Base-by-base conservation (phyloP, 139 green algal species). In the Chlorella sp. region DNA sequence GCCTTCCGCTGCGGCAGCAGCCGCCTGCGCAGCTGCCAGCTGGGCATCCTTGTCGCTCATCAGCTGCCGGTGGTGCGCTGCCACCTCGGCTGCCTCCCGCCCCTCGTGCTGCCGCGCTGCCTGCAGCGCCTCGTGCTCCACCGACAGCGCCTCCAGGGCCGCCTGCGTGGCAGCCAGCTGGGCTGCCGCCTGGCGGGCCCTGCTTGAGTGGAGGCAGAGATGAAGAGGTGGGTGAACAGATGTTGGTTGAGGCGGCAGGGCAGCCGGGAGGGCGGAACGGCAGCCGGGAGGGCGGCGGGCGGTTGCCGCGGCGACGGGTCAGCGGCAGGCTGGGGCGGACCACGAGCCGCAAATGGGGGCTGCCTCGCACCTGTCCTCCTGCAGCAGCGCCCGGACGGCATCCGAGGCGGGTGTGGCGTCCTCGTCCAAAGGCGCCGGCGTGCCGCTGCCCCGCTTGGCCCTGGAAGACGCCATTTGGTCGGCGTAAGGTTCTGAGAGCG, bases 1-100 rank as follows among this genome's bases (percentile, higher is more conserved):
- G 0, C 6, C 20, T 26, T 72, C 73, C 20, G 80, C 63, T 41
- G 85, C 69, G 0, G 89, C 78, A 25, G 89, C 78, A 39, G 86
- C 55, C 15, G 41, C 78, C 38, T 95, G 87, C 23, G 95, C 81
- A 5, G 87, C 73, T 20, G 89, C 88, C 41, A 96, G 92, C 39
- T 87, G 57, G 15, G 94, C 90, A 47, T 89, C 95, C 83, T 94
- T 95, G 28, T 69, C 39, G 3, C 91, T 64, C 44, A 97, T 85
- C 86, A 97, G 91, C 17, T 83, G 80, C 0, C 94, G 89, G 72
- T 96, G 84, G 70, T 75, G 91, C 89, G 96, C 92, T 3, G 81
- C 68, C 23, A 93, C 86, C 78, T 96, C 91, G 51, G 95, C 97
- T 75, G 89, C 92, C 73, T 97, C 93, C 4, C 82, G 81, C 82